Evolutionary conservation across 306 rosid genomes (phyloP).

Genomic region (Sophora flavescens): DNA sequence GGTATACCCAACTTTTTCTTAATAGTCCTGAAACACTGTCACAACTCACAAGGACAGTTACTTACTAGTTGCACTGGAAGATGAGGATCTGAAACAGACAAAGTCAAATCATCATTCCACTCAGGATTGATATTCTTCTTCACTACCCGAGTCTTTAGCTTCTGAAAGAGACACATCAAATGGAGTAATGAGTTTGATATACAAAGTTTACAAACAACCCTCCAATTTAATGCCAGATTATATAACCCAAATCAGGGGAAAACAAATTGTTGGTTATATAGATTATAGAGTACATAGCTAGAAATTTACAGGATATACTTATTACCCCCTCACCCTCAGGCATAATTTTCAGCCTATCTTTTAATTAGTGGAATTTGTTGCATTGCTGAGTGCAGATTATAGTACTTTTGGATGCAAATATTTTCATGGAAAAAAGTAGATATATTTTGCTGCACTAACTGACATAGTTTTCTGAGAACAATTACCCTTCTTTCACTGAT

Average conservation of each 20-base stretch:
- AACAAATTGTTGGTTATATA: neutral
- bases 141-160: conserved; percentile 78
- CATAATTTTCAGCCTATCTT: neutral
- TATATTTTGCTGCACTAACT: neutral
- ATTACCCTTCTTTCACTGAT: neutral
- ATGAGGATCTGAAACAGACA: conserved; percentile 68
- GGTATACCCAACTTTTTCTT: neutral
- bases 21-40: conserved; percentile 6
- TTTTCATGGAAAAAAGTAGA: neutral
- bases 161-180: conserved; percentile 54
- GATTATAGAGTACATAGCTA: neutral
- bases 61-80: conserved; percentile 72
- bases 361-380: conserved; percentile 1
- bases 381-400: neutral
- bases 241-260: neutral
- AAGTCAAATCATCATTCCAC: conserved; percentile 89
- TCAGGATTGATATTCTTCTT: conserved; percentile 74
- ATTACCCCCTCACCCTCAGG: neutral
- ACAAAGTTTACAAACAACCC: neutral
- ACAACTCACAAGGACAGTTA: conserved; percentile 14
- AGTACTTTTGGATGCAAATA: conserved; percentile 4
- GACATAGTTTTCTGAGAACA: neutral
- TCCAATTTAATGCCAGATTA: neutral
- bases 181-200: conserved; percentile 38
- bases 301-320: neutral